These are phyloP conservation scores for Nicotiana rustica DNA, from an alignment of 305 asterid genomes.

Conservation along the genomic window DNA sequence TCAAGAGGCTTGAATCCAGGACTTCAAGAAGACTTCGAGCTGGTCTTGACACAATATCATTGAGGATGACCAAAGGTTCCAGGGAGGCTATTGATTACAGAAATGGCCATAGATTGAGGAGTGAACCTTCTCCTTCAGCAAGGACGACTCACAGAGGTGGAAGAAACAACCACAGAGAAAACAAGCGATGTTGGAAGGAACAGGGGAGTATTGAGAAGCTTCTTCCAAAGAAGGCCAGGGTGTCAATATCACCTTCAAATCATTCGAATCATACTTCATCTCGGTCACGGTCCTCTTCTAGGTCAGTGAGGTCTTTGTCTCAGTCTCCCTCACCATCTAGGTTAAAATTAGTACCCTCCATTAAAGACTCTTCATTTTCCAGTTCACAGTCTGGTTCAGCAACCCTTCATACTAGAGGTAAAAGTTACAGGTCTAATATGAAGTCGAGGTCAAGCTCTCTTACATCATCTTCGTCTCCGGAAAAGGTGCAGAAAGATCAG, in stretches of 20 bases:
- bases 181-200: slow-evolving; percentile 37
- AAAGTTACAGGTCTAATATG: slow-evolving; percentile 12
- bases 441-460: slow-evolving; percentile 36
- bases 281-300: slow-evolving; percentile 40
- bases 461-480: slow-evolving; percentile 36
- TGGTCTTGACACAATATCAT: slow-evolving; percentile 35
- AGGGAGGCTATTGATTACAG: slow-evolving; percentile 40
- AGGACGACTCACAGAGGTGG: slow-evolving; percentile 25
- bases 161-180: slow-evolving; percentile 34
- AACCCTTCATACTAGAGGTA: slow-evolving; percentile 25
- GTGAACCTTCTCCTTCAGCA: slow-evolving; percentile 36
- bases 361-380: slow-evolving; percentile 31
- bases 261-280: slow-evolving; percentile 40
- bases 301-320: slow-evolving; percentile 35
- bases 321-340: slow-evolving; percentile 27
- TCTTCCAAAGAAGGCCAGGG: slow-evolving; percentile 38
- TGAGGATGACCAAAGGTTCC: slow-evolving; percentile 37
- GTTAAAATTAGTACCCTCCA: slow-evolving; percentile 31
- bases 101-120: slow-evolving; percentile 33
- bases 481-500: slow-evolving; percentile 30
- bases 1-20: slow-evolving; percentile 38
- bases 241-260: slow-evolving; percentile 33
- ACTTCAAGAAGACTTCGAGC: slow-evolving; percentile 37
- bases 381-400: slow-evolving; percentile 35
- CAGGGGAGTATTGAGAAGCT: slow-evolving; percentile 28